These are phyloP conservation scores for Spizellomyces punctatus DNA, from an alignment of 192 early-diverging fungal genomes.

Conservation along the genomic window DNA sequence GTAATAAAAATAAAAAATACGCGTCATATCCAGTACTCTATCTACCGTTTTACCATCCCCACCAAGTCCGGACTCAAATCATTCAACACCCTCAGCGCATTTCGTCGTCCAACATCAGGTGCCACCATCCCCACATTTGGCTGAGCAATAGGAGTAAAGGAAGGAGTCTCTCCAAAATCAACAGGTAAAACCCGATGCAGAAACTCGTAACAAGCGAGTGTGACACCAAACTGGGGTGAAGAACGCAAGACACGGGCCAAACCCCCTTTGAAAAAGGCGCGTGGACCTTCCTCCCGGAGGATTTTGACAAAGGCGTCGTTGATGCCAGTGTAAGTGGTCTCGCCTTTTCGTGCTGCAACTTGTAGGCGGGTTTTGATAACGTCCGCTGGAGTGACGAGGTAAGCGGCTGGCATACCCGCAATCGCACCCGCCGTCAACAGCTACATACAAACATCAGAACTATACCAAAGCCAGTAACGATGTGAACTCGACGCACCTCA, in stretches of 20 bases:
- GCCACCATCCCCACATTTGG: background rate
- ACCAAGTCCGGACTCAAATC: constrained; percentile 27
- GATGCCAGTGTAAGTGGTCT: constrained; percentile 86
- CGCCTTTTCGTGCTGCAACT: constrained; percentile 86
- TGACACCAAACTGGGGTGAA: constrained; percentile 98
- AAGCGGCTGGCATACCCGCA: constrained; percentile 97
- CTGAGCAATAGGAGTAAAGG: too few species aligned
- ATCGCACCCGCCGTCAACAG: constrained; percentile 87
- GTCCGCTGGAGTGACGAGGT: constrained; percentile 96
- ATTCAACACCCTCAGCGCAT: constrained; percentile 30
- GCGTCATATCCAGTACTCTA: too few species aligned
- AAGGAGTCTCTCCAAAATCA: constrained; percentile 16
- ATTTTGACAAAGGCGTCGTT: constrained; percentile 86
- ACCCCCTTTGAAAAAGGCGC: constrained; percentile 97
- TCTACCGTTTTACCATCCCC: too few species aligned
- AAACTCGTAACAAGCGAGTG: constrained; percentile 89
- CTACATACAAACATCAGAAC: constrained; percentile 46
- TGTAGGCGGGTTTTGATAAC: constrained; percentile 94
- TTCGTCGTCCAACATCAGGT: constrained; percentile 11
- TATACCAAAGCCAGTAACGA: background rate
- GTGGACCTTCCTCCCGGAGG: constrained; percentile 85
- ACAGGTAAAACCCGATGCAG: constrained; percentile 57
- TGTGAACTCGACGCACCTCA: constrained; percentile 29
- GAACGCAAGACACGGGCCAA: constrained; percentile 88
- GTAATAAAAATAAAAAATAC: too few species aligned